Base-by-base conservation (phyloP, 2,329 filamentous ascomycete species). In the Aulographum hederae region DNA sequence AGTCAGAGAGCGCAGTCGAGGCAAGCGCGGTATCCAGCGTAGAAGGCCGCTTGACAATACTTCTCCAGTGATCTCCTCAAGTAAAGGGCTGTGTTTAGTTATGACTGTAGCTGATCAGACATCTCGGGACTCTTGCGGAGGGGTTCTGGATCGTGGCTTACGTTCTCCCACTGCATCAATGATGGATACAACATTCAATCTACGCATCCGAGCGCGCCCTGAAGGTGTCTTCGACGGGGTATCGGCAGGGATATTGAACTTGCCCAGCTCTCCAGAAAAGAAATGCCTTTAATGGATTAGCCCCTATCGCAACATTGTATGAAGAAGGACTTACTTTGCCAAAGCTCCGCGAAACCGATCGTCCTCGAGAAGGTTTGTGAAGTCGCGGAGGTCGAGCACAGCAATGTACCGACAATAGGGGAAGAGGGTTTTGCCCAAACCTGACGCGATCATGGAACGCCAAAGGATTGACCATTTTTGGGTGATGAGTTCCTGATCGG, bases 331-430 rank as follows among this genome's bases (percentile, higher is more conserved):
- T 39, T 52, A 69, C 46, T 61, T 61, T 6, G 61, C 64, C 18
- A 78, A 62, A 26, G 62, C 63, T 36, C 67, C 62, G 30, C 60
- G 63, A 32, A 75, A 73, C 32, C 63, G 62, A 30, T 65, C 56
- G 34, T 74, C 66, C 6, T 66, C 60, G 2, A 81, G 56, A 15
- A 78, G 56, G 26, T 68, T 54, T 8, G 57, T 52, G 1, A 81
- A 57, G 43, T 75, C 69, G 32, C 68, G 58, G 6, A 81, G 60
- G 39, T 75, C 68, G 23, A 82, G 56, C 17, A 61, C 58, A 34
- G 65, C 68, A 34, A 81, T 66, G 49, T 77, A 79, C 23, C 67
- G 60, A 42, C 69, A 77, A 46, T 84, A 84, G 0, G 75, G 74
- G 38, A 71, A 75, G 13, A 69, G 53, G 0, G 76, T 78, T 39